A percentile compares a stretch with the other conserved stretches of the same genome.
Conservation (phyloP, 495 filamentous ascomycete genomes). For the Daldinia concentrica region DNA sequence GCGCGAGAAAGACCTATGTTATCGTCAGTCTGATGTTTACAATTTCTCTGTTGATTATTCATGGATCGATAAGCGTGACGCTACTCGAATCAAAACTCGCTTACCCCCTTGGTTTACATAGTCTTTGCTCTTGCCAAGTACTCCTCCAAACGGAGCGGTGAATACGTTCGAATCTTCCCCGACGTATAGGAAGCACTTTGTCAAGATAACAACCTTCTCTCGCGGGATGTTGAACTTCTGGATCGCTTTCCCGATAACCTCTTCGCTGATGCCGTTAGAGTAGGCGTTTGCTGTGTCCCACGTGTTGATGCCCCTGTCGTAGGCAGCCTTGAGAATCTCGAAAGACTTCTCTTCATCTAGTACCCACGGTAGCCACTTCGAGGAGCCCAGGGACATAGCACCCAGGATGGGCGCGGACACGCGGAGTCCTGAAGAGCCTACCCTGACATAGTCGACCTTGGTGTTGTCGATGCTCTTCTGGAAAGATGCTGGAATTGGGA, state of each 20-base stretch:
- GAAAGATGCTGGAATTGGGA: conserved; percentile 30
- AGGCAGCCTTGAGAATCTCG: conserved; percentile 70
- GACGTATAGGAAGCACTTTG: conserved; percentile 76
- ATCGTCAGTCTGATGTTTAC: conserved; percentile 19
- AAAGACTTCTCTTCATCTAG: conserved; percentile 63
- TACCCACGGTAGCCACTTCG: conserved; percentile 62
- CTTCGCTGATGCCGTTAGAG: conserved; percentile 76
- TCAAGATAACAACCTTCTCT: conserved; percentile 76
- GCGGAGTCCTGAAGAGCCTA: conserved; percentile 62
- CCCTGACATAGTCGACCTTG: conserved; percentile 30
- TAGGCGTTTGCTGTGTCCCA: conserved; percentile 78
- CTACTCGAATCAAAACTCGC: background rate
- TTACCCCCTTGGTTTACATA: conserved; percentile 44
- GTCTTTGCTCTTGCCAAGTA: conserved; percentile 33
- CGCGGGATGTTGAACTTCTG: conserved; percentile 79
- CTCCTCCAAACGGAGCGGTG: conserved; percentile 33
- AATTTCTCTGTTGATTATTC: too few species aligned
- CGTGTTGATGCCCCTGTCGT: conserved; percentile 73
- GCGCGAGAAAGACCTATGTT: conserved; percentile 60
- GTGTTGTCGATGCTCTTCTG: conserved; percentile 36
- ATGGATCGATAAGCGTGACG: too few species aligned
- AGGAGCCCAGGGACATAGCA: conserved; percentile 65
- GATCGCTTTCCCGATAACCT: conserved; percentile 79
- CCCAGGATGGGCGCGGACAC: conserved; percentile 67
- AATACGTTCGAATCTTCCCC: conserved; percentile 48